Evolutionary conservation across 352 stramenopile species (phyloP), one percentile per base, ranked within the genome.

Genomic region (Blastocystis sp.): DNA sequence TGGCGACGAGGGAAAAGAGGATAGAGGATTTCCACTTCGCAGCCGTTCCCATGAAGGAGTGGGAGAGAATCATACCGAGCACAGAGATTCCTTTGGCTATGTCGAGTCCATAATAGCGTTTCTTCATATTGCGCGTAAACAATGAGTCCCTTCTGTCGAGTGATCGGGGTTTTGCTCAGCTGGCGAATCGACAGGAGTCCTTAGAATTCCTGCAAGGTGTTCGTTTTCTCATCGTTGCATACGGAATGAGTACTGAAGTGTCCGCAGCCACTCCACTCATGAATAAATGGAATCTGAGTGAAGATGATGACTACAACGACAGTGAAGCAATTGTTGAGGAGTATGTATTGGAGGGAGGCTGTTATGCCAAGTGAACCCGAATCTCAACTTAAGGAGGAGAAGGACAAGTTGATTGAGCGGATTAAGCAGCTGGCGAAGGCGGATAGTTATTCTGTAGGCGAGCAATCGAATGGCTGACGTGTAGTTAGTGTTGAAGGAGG

Each of bases 301-400:
- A 81, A 42, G 48, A 81, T 44, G 69, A 81, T n/a, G 69, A 81
- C 2, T 81, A 63, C 40, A 51, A 32, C n/a, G 69, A 81, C 9
- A 42, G 29, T 24, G 48, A 44, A 4, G 21, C 34, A 61, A 63
- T 51, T 24, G 53, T 63, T 44, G 48, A 64, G 24, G 69, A 81
- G 69, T 63, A 48, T 51, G 32, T n/a, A 40, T n/a, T n/a, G 21
- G 18, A 11, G 1, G 0, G 34, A 38, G 1, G 27, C 24, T 0
- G 27, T 81, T 11, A 81, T 34, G 18, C 21, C 1, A 46, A 81
- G 69, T 27, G 69, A 81, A 34, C 40, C 51, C 24, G 69, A 64
- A 40, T 42, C 54, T 34, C 29, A 64, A 16, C 69, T 81, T 6
- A 57, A 63, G 1, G 44, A 64, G 18, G 48, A 64, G 36, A 51